Evolutionary conservation across 2,329 filamentous ascomycete genomes (phyloP).

Genomic region (Colletotrichum paranaense): DNA sequence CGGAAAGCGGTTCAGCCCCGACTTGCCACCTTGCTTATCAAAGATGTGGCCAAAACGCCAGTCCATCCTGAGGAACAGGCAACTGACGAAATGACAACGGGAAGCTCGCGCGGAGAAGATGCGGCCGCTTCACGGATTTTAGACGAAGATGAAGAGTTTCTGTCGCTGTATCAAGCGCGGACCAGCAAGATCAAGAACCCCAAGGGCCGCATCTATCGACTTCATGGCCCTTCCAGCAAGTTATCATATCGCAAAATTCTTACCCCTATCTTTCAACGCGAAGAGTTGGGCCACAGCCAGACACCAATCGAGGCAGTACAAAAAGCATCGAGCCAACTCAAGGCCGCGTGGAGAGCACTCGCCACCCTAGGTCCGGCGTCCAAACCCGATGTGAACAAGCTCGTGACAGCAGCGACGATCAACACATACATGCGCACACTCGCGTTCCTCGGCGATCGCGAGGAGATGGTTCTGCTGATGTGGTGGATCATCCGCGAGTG

Average conservation of each 20-base stretch:
- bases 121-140: neutral
- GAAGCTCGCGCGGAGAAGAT: neutral
- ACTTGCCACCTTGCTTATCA: conserved; percentile 45
- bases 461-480: conserved; percentile 67
- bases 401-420: conserved; percentile 55
- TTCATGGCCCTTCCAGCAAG: neutral
- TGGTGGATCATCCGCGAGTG: conserved; percentile 68
- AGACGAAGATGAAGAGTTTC: neutral
- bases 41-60: conserved; percentile 29
- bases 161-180: conserved; percentile 14
- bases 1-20: conserved; percentile 36
- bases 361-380: neutral
- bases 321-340: conserved; percentile 10
- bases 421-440: conserved; percentile 70
- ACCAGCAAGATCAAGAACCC: neutral
- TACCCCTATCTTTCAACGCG: neutral
- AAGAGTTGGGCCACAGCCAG: neutral
- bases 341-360: conserved; percentile 15
- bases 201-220: neutral
- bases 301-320: neutral
- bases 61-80: neutral
- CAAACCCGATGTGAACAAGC: neutral
- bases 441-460: conserved; percentile 68
- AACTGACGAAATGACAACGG: neutral
- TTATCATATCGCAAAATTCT: neutral